Conservation (phyloP, 2,329 filamentous ascomycete species). For the Pseudocercospora crystallina region DNA sequence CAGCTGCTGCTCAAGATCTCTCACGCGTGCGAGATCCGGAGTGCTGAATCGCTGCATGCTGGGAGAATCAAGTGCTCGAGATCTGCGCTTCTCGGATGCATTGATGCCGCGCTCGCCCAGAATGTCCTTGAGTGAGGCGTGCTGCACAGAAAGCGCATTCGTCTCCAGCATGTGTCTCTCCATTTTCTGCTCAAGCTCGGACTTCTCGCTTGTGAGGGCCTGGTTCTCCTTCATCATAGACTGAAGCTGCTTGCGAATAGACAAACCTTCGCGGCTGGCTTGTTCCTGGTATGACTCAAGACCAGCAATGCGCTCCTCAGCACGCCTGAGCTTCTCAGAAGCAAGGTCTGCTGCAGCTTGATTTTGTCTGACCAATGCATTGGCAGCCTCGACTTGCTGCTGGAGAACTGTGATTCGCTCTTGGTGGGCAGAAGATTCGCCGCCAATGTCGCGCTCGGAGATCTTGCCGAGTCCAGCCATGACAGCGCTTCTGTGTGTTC, state of each 20-base stretch:
- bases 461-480: conserved; percentile 79
- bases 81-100: conserved; percentile 68
- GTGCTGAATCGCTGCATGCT: conserved; percentile 65
- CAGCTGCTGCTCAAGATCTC: conserved; percentile 86
- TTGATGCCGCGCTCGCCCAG: conserved; percentile 86
- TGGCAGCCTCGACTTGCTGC: conserved; percentile 75
- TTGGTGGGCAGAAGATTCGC: conserved; percentile 51
- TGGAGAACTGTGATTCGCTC: conserved; percentile 74
- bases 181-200: conserved; percentile 78
- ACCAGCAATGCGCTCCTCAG: conserved; percentile 94
- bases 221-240: conserved; percentile 79
- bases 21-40: conserved; percentile 75
- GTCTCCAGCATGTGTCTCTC: conserved; percentile 86
- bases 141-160: conserved; percentile 90
- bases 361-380: conserved; percentile 79
- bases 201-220: conserved; percentile 73
- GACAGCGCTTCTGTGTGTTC: conserved; percentile 79
- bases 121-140: conserved; percentile 90
- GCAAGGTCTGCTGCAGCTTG: conserved; percentile 84
- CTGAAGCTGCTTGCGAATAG: conserved; percentile 87
- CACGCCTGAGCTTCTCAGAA: conserved; percentile 83
- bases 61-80: conserved; percentile 70
- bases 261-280: conserved; percentile 86
- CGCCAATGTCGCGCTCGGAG: conserved; percentile 51
- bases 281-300: conserved; percentile 97